These are phyloP conservation scores for Alnus glutinosa DNA, from an alignment of 306 rosid species.

Conservation along the genomic window DNA sequence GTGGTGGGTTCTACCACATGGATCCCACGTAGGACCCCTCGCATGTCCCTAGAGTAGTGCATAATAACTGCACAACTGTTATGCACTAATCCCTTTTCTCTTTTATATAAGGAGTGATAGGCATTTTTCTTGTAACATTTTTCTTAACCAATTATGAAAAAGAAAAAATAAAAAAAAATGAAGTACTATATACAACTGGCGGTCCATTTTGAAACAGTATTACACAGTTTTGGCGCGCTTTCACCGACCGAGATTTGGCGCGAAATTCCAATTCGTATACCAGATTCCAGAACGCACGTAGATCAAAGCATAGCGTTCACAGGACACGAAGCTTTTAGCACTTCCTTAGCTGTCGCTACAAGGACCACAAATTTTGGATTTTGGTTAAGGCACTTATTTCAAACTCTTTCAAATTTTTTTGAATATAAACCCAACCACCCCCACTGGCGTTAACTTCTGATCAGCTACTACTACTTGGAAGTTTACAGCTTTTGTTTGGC, in stretches of 20 bases:
- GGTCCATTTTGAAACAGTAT: not conserved
- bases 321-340: slow-evolving; percentile 12
- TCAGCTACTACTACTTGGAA: not conserved
- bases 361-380: not conserved
- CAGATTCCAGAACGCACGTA: not conserved
- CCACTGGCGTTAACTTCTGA: not conserved
- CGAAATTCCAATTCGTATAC: not conserved
- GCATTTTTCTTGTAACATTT: too few relatives aligned
- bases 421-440: not conserved
- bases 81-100: too few relatives aligned
- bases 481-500: not conserved
- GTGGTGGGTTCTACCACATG: too few relatives aligned
- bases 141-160: too few relatives aligned
- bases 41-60: too few relatives aligned
- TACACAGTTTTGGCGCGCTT: not conserved
- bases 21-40: too few relatives aligned
- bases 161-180: too few relatives aligned
- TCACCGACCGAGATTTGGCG: not conserved
- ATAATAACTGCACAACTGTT: too few relatives aligned
- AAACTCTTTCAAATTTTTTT: not conserved
- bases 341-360: slow-evolving; percentile 15
- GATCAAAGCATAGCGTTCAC: not conserved
- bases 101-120: too few relatives aligned
- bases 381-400: not conserved
- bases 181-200: too few relatives aligned